Conservation (phyloP, 2,329 filamentous ascomycete species). For the Penicillium palitans region DNA sequence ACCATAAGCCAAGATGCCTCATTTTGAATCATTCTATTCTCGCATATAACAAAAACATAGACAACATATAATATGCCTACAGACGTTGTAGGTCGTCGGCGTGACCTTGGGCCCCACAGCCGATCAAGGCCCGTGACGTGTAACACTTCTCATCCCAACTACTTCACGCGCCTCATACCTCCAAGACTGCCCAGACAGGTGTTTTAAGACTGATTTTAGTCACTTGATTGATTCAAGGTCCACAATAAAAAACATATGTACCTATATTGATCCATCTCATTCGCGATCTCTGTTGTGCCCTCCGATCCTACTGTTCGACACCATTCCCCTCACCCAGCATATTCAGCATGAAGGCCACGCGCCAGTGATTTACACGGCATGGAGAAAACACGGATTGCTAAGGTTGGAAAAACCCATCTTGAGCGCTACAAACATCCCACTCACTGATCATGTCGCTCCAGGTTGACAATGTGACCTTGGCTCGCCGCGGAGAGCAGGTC, state of each 20-base stretch:
- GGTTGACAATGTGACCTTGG: slow-evolving; percentile 60
- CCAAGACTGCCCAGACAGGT: background rate
- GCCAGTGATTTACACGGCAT: slow-evolving; percentile 39
- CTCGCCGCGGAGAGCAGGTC: slow-evolving; percentile 57
- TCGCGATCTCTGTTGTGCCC: background rate
- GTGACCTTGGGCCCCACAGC: slow-evolving; percentile 11
- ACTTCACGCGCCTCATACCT: slow-evolving; percentile 1
- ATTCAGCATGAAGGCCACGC: slow-evolving; percentile 36
- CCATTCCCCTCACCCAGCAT: slow-evolving; percentile 6
- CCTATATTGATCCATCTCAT: background rate
- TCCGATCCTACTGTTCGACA: background rate
- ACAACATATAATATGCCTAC: background rate
- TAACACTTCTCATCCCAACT: slow-evolving; percentile 9
- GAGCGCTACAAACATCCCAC: background rate
- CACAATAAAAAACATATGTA: background rate
- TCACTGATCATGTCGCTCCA: slow-evolving; percentile 22
- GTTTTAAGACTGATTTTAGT: background rate
- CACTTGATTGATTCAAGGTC: background rate
- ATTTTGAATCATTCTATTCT: background rate
- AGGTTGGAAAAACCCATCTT: slow-evolving; percentile 31
- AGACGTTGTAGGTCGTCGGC: background rate
- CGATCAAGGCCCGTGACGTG: slow-evolving; percentile 13
- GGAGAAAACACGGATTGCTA: slow-evolving; percentile 49
- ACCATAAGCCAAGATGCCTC: too few relatives aligned
- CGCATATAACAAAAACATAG: background rate